A percentile compares a stretch with the other conserved stretches of the same genome.
Evolutionary conservation across 202 grass and related monocot species (phyloP).

Genomic region (Sporobolus alterniflorus): DNA sequence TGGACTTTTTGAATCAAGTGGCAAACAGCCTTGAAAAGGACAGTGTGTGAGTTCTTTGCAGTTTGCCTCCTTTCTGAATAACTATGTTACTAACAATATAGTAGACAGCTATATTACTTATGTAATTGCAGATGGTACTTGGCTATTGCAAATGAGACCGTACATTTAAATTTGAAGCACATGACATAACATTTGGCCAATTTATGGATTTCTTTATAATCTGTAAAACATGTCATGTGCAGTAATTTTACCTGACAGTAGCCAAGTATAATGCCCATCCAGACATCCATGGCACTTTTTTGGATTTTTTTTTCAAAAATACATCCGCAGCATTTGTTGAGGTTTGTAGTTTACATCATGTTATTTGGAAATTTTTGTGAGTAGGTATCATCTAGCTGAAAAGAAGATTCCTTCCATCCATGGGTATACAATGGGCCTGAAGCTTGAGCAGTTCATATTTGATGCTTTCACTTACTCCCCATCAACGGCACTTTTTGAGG

Average conservation of each 20-base stretch:
- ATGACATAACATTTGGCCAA: not conserved
- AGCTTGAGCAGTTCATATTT: slow-evolving; percentile 97
- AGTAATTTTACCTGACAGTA: slow-evolving; percentile 6
- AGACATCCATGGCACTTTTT: too few species aligned
- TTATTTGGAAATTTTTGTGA: slow-evolving; percentile 13
- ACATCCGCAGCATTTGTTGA: not conserved
- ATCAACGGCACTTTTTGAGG: slow-evolving; percentile 92
- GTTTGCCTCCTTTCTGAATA: not conserved
- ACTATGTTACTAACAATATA: not conserved
- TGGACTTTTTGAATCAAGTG: slow-evolving; percentile 96
- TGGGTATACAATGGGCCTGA: slow-evolving; percentile 76
- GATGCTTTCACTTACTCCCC: slow-evolving; percentile 94
- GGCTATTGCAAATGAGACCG: not conserved
- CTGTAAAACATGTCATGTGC: not conserved
- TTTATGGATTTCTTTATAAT: not conserved
- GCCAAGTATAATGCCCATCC: not conserved
- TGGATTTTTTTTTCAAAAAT: too few species aligned
- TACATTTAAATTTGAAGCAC: not conserved
- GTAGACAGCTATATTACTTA: slow-evolving; percentile 3
- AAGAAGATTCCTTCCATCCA: slow-evolving; percentile 99
- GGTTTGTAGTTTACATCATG: not conserved
- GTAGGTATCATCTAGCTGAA: slow-evolving; percentile 93
- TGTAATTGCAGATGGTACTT: not conserved
- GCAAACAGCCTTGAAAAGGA: slow-evolving; percentile 98
- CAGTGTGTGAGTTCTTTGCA: slow-evolving; percentile 73